Evolutionary conservation across 345 rosid species (phyloP), one percentile per base, ranked within the genome.

Genomic region (Angophora floribunda): DNA sequence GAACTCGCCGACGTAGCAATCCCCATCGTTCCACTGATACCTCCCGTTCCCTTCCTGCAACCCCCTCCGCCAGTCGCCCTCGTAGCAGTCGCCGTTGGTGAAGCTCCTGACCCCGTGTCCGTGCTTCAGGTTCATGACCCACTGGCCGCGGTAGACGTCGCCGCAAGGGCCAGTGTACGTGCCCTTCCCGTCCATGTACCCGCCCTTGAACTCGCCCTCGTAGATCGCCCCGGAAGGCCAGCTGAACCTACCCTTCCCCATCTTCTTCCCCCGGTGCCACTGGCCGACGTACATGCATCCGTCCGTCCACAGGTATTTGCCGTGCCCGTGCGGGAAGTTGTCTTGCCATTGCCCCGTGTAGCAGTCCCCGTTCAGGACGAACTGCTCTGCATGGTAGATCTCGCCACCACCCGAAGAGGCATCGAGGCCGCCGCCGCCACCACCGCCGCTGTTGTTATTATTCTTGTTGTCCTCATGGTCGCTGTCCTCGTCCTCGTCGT

Each of bases 171-270:
- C 96, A 0, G 93, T 94, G 59, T 96, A 97, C 13, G 93, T 92
- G 7, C 99, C 99, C 13, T 52, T 91, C 9, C 99, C 99, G 85
- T 97, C 98, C 99, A 97, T 97, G 87, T 94, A 96, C 32, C 98
- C 99, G 26, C 92, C 94, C 86, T 96, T 97, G 92, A 96, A 97
- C 63, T 97, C 98, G n/a, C 99, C 99, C 63, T 96, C 99, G 16
- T 97, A 97, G 13, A 93, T 90, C 1, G 98, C 97, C 12, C 99
- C 99, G 6, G 96, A 94, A 4, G 99, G 99, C 99, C 99, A 97
- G 75, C 95, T 94, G 14, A 97, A 97, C 92, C 95, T 91, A 9
- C 99, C 99, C 55, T 85, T 90, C 44, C 99, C 99, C 97, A 91
- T 96, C 11, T 94, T 94, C 90, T 96, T 96, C 0, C 99, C 99